Conservation (phyloP, 2,329 filamentous ascomycete genomes). For the Pestalotiopsis sp. region DNA sequence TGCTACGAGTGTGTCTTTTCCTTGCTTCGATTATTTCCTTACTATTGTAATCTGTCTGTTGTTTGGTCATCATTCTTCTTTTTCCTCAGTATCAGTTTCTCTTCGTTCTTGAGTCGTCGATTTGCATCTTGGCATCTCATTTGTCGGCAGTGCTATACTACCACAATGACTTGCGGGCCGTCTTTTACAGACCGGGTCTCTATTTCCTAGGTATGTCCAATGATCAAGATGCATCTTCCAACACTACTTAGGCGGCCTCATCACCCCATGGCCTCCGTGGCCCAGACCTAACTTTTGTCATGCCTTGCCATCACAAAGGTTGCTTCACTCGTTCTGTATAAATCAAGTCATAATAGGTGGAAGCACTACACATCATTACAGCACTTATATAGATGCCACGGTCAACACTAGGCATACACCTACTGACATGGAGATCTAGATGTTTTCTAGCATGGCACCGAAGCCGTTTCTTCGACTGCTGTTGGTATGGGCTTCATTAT, state of each 20-base stretch:
- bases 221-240: neutral
- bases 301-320: neutral
- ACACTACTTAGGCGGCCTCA: neutral
- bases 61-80: conserved; percentile 1
- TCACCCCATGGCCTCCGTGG: neutral
- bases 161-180: conserved; percentile 34
- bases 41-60: conserved; percentile 14
- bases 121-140: conserved; percentile 21
- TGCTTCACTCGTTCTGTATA: neutral
- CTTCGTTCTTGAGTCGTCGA: conserved; percentile 20
- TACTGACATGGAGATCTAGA: conserved; percentile 27
- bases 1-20: conserved; percentile 18
- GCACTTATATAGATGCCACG: conserved; percentile 15
- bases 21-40: conserved; percentile 14
- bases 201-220: conserved; percentile 33
- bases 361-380: neutral
- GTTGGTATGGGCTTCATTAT: conserved; percentile 29
- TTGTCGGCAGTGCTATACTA: conserved; percentile 28
- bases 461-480: conserved; percentile 24
- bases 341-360: neutral
- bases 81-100: conserved; percentile 18
- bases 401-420: conserved; percentile 11
- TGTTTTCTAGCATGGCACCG: conserved; percentile 32
- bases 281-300: neutral
- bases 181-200: conserved; percentile 26